Base-by-base conservation (phyloP, 106 monocot genomes). In the Posidonia australis region DNA sequence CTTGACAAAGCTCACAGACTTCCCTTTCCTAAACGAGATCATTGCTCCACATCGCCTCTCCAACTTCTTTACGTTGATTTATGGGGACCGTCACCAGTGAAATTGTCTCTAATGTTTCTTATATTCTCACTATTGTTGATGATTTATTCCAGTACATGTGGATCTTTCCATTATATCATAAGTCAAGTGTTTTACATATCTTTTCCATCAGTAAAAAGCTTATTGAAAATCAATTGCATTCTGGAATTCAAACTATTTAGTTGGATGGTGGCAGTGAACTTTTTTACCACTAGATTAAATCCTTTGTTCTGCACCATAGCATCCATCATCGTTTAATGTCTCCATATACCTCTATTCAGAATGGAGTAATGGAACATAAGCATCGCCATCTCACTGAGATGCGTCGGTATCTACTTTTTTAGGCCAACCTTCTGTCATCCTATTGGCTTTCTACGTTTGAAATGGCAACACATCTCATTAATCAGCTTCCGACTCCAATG, bases 191-290 rank as follows among this genome's bases (percentile, higher is more conserved):
- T 13, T 10, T 6, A 46, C 11, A 46, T 10, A 55, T n/a, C 14
- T 55, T 25, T 55, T n/a, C 25, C n/a, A n/a, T n/a, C n/a, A n/a
- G 31, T 55, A 11, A 43, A 5, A 55, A 55, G 41, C 10, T 21
- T 32, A 11, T 67, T 19, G 12, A 12, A 29, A 5, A 18, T 1
- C 54, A 67, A 54, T 55, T 54, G 36, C 11, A 43, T 17, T 3
- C 13, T 10, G 11, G 7, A 30, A 67, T 67, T 43, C 32, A 55
- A 44, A 55, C 13, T 18, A 13, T 67, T 14, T 53, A 67, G 41
- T 22, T 36, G 14, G 67, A 67, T 67, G 67, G 67, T 43, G 53
- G 54, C 9, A 53, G 67, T n/a, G 67, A 55, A 54, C 54, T 67
- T 44, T 13, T 54, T 20, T 41, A 55, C 12, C 54, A 44, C 13